phyloP scores from a whole-genome alignment of 257 asterid genomes.

The Avicennia marina region DNA sequence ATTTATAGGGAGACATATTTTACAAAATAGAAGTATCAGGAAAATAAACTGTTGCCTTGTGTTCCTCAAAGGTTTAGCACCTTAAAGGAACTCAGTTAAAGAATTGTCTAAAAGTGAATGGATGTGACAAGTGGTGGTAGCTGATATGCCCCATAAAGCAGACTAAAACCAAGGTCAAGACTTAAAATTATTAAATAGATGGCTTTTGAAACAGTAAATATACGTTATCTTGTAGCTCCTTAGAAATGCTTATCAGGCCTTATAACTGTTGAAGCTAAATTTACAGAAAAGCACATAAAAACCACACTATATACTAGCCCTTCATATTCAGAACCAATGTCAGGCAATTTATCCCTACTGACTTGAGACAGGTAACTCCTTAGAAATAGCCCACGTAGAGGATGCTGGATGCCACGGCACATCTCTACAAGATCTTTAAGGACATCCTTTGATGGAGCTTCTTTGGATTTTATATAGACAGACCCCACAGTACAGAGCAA shows the following conservation, averaged over 20 bases:
- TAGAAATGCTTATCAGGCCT: neutral
- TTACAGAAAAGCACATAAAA: constrained; percentile 7
- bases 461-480: constrained; percentile 92
- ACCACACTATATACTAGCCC: constrained; percentile 53
- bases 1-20: no score
- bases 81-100: no score
- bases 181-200: neutral
- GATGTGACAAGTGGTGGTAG: no score
- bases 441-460: constrained; percentile 96
- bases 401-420: constrained; percentile 97
- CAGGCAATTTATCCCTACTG: constrained; percentile 94
- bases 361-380: constrained; percentile 99
- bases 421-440: constrained; percentile 98
- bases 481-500: constrained; percentile 97
- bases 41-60: no score
- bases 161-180: no score
- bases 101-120: no score
- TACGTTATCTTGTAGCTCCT: neutral
- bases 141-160: no score
- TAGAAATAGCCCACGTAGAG: constrained; percentile 91
- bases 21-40: no score
- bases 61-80: no score
- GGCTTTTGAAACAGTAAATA: neutral
- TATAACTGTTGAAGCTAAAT: constrained; percentile 11
- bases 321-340: constrained; percentile 94